Conservation (phyloP, 176 grass and related monocot species). For the Aegilops bicornis region DNA sequence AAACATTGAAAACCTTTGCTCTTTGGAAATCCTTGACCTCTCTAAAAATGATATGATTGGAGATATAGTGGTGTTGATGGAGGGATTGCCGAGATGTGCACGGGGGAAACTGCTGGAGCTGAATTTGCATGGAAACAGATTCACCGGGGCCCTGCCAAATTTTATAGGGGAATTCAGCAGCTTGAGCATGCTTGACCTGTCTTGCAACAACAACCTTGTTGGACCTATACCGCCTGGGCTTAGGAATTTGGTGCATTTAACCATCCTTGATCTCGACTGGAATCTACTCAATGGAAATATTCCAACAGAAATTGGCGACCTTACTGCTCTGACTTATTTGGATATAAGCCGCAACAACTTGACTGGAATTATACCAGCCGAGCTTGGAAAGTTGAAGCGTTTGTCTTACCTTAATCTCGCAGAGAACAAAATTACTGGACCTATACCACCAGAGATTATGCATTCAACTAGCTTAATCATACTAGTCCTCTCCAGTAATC, state of each 20-base stretch:
- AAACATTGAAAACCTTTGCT: constrained; percentile 15
- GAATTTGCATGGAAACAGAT: not conserved
- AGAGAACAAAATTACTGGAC: not conserved
- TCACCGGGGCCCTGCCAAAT: constrained; percentile 21
- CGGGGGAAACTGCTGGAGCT: not conserved
- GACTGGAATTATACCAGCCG: not conserved
- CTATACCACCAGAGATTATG: not conserved
- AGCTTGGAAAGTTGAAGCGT: not conserved
- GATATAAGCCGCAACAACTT: not conserved
- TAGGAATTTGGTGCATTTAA: not conserved
- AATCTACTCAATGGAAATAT: not conserved
- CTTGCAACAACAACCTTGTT: not conserved
- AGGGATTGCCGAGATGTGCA: not conserved
- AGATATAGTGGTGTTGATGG: constrained; percentile 7
- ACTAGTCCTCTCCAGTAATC: not conserved
- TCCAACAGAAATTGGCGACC: not conserved
- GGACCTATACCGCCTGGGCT: not conserved
- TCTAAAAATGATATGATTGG: not conserved
- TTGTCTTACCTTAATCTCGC: not conserved
- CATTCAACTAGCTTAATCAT: not conserved
- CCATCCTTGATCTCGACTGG: not conserved
- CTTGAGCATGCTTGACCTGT: not conserved
- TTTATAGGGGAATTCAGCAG: not conserved
- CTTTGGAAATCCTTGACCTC: constrained; percentile 21
- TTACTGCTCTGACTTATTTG: not conserved